Evolutionary conservation across 768 basidiomycete species (phyloP), one percentile per base, ranked within the genome.

Genomic region (Roridomyces roridus): DNA sequence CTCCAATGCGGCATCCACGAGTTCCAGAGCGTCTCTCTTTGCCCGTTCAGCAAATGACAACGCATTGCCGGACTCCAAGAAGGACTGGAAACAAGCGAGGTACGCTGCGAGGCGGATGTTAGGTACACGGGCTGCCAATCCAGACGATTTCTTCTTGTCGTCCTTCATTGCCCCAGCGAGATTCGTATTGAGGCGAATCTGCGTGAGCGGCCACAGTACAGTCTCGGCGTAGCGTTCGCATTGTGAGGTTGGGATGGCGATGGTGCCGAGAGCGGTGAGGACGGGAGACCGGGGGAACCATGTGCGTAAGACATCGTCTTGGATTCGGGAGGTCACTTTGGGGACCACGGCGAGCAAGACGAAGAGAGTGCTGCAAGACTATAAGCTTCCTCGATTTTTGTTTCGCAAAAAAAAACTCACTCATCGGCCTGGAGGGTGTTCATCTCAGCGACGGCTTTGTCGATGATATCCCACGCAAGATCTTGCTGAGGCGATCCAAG

Each of bases 131-230:
- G 51, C 58, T 29, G 41, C 43, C 26, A 63, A 55, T 39, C 56
- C 57, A 17, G 57, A 46, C 20, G 43, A 46, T 23, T 60, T 56
- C 48, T 60, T 51, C 37, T 60, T 57, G 46, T 60, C 44, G 39
- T 39, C 29, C 34, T 55, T 51, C 25, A 49, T 40, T 23, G 59
- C 46, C 46, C 50, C 51, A 7, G 45, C 40, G n/a, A 53, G 15
- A 40, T 24, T 41, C 18, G 46, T 20, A 35, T 55, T 49, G 41
- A 49, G 46, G 28, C 47, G 31, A 28, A 63, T 43, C 40, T 54
- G 47, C 2, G 62, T 46, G 20, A 63, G 29, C 24, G 62, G 58
- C 59, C 53, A 63, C 28, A 63, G 51, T 29, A 63, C 54, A 23
- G 50, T 44, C 26, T 63, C 59, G 42, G 55, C 42, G 36, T 60